Percentiles rank a stretch among this genome's conserved stretches.
Evolutionary conservation across 805 yeast species (phyloP).

Genomic region (Yamadazyma nakazawae): DNA sequence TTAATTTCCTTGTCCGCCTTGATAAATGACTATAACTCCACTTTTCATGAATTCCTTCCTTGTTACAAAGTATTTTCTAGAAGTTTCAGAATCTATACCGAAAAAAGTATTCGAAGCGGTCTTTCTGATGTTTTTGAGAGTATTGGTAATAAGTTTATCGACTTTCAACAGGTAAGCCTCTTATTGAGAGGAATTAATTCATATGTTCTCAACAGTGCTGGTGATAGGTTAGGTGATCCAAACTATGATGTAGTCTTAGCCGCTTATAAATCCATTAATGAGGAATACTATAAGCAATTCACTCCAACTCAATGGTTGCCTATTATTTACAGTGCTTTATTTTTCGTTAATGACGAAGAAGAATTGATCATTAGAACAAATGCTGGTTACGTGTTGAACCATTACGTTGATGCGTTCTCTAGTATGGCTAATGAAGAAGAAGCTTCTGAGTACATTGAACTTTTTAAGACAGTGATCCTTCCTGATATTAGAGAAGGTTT

Average conservation of each 20-base stretch:
- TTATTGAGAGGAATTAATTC: slow-evolving; percentile 70
- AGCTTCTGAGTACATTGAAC: slow-evolving; percentile 27
- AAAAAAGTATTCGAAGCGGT: slow-evolving; percentile 57
- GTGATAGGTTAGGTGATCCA: slow-evolving; percentile 60
- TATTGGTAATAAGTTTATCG: slow-evolving; percentile 53
- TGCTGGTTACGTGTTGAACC: slow-evolving; percentile 59
- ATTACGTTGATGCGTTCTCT: slow-evolving; percentile 60
- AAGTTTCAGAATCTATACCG: slow-evolving; percentile 57
- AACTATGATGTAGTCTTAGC: slow-evolving; percentile 74
- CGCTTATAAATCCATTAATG: slow-evolving; percentile 66
- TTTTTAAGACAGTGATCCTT: slow-evolving; percentile 53
- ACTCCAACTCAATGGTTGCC: slow-evolving; percentile 74
- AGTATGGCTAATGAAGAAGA: slow-evolving; percentile 19
- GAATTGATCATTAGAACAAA: slow-evolving; percentile 80
- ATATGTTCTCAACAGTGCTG: slow-evolving; percentile 37
- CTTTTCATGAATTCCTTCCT: slow-evolving; percentile 47
- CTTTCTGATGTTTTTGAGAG: slow-evolving; percentile 58
- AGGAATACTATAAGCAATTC: slow-evolving; percentile 42
- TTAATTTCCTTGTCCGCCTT: slow-evolving; percentile 56
- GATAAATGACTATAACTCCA: slow-evolving; percentile 50
- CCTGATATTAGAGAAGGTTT: slow-evolving; percentile 69
- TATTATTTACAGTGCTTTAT: slow-evolving; percentile 62
- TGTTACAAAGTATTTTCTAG: slow-evolving; percentile 52
- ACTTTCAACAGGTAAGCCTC: slow-evolving; percentile 41
- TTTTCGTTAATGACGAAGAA: slow-evolving; percentile 68